phyloP scores from a whole-genome alignment of 768 basidiomycete species.

The Tricholoma sp. region DNA sequence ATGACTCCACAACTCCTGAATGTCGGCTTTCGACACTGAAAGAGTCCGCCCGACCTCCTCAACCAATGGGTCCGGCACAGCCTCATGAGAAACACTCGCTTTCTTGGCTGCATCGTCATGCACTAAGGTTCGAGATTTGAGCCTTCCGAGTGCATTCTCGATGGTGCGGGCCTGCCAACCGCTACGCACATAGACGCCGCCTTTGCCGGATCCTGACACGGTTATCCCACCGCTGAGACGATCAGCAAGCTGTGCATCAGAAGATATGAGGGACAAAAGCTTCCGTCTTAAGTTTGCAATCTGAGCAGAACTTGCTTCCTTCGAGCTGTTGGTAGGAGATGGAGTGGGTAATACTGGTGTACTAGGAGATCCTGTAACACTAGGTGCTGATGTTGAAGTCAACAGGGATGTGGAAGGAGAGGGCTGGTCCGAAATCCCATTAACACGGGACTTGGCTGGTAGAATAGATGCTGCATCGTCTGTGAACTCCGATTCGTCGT shows the following conservation, averaged over 20 bases:
- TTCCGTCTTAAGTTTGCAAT: slow-evolving; percentile 55
- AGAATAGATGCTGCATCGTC: slow-evolving; percentile 26
- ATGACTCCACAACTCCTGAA: slow-evolving; percentile 69
- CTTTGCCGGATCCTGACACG: slow-evolving; percentile 72
- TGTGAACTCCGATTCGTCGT: slow-evolving; percentile 35
- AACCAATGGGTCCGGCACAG: slow-evolving; percentile 48
- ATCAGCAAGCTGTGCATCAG: slow-evolving; percentile 62
- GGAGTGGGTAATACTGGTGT: slow-evolving; percentile 24
- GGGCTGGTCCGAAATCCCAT: slow-evolving; percentile 32
- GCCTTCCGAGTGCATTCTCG: slow-evolving; percentile 44
- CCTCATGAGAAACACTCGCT: slow-evolving; percentile 24
- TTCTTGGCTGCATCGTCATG: slow-evolving; percentile 27
- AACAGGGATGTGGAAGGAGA: slow-evolving; percentile 36
- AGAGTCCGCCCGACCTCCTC: slow-evolving; percentile 61
- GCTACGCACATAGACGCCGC: slow-evolving; percentile 69
- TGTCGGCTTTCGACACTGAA: slow-evolving; percentile 53
- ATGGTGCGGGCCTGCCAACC: slow-evolving; percentile 77
- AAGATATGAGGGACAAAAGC: slow-evolving; percentile 53
- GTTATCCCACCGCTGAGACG: slow-evolving; percentile 70
- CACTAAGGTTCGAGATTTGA: slow-evolving; percentile 21
- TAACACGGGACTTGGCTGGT: slow-evolving; percentile 20
- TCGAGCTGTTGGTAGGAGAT: slow-evolving; percentile 20
- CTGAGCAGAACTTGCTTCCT: slow-evolving; percentile 28
- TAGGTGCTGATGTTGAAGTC: slow-evolving; percentile 16
- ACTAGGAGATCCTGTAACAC: slow-evolving; percentile 14